A percentile compares a stretch with the other conserved stretches of the same genome.
Evolutionary conservation across 2,329 filamentous ascomycete genomes (phyloP).

Genomic region (Cercospora berteroae): DNA sequence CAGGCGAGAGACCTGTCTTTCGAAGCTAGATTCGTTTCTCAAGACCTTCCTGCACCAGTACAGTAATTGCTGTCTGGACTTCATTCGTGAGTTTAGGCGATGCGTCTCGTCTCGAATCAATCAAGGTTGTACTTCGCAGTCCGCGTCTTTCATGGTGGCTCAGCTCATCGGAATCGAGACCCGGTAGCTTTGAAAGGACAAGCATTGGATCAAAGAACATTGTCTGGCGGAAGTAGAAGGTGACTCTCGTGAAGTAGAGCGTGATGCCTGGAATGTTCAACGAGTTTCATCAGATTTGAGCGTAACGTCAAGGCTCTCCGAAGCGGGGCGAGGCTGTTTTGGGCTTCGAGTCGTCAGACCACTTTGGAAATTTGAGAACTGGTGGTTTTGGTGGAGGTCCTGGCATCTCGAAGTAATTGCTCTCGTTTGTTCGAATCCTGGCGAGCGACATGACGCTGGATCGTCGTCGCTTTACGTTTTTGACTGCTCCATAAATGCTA

Average conservation of each 20-base stretch:
- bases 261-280: neutral
- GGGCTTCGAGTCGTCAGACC: neutral
- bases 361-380: neutral
- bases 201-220: neutral
- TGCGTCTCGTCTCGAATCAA: neutral
- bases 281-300: neutral
- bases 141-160: neutral
- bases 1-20: neutral
- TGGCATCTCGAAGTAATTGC: neutral
- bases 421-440: neutral
- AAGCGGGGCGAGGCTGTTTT: neutral
- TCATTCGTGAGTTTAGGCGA: neutral
- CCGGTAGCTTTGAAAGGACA: neutral
- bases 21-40: neutral
- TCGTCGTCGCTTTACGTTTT: slow-evolving; percentile 15
- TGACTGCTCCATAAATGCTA: slow-evolving; percentile 19
- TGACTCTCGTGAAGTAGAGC: neutral
- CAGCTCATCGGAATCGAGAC: neutral
- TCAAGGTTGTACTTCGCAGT: neutral
- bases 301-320: neutral
- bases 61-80: neutral
- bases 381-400: neutral
- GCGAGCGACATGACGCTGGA: slow-evolving; percentile 11
- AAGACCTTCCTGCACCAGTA: neutral
- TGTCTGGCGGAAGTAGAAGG: neutral